A percentile compares a stretch with the other conserved stretches of the same genome.
phyloP scores from a whole-genome alignment of 2,329 filamentous ascomycete species.

The Cordyceps farinosa region DNA sequence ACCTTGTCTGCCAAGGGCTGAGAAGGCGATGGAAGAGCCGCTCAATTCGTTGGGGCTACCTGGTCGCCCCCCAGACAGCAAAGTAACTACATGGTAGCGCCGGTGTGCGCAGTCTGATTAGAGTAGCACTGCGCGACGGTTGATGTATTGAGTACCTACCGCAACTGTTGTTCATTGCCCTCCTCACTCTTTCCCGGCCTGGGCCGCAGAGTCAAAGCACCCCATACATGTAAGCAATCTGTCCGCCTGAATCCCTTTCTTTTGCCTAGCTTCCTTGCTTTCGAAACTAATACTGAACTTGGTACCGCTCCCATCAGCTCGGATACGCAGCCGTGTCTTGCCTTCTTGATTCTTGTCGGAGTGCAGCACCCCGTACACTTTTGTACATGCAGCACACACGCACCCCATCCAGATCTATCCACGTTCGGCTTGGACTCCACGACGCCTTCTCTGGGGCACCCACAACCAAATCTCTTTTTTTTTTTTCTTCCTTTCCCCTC shows the following conservation, averaged over 20 bases:
- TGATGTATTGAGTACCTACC: slow-evolving; percentile 4
- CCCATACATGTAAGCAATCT: slow-evolving; percentile 11
- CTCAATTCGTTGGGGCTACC: slow-evolving; percentile 15
- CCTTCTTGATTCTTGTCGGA: slow-evolving; percentile 2
- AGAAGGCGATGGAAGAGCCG: slow-evolving; percentile 15
- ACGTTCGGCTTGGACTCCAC: slow-evolving; percentile 16
- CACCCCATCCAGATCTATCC: slow-evolving; percentile 14
- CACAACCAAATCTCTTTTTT: slow-evolving; percentile 13
- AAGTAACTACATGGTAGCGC: slow-evolving; percentile 5
- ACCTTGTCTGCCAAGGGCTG: slow-evolving; percentile 16
- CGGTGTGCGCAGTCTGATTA: not conserved
- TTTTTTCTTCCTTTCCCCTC: not conserved
- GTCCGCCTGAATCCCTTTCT: slow-evolving; percentile 1
- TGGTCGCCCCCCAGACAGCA: slow-evolving; percentile 1
- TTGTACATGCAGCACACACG: slow-evolving; percentile 6
- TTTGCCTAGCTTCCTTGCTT: not conserved
- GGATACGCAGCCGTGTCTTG: slow-evolving; percentile 11
- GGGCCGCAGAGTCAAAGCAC: slow-evolving; percentile 2
- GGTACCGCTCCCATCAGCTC: slow-evolving; percentile 10
- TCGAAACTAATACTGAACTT: slow-evolving; percentile 4
- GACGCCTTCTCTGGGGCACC: slow-evolving; percentile 12
- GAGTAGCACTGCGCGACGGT: not conserved
- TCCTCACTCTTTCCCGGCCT: not conserved
- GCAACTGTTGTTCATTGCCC: not conserved
- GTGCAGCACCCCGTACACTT: slow-evolving; percentile 4